Evolutionary conservation across 1,284 basidiomycete genomes (phyloP), one percentile per base, ranked within the genome.

Genomic region (Schizophyllum commune): DNA sequence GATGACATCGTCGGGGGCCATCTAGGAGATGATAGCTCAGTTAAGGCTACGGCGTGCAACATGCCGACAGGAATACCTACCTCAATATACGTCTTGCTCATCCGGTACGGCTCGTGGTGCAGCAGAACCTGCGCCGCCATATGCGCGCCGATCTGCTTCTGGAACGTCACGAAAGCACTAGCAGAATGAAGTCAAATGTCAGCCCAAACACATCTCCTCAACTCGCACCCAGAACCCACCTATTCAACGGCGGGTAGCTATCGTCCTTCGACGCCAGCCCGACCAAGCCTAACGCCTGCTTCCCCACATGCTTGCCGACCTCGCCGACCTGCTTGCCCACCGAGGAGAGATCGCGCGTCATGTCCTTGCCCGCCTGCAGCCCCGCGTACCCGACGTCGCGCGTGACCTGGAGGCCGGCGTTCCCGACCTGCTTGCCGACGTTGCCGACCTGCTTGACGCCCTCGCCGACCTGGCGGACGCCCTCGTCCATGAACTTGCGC

Each of bases 131-230:
- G 85, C 19, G 81, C 81, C 1, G 91, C 92, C 71, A 96, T 79
- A 72, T 96, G 93, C n/a, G 93, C 93, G 1, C 92, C 92, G 66
- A 97, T 91, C 76, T 98, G 96, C 67, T 86, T 83, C 73, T 96
- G 88, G 82, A 98, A 99, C 32, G 93, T 89, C 63, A 99, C 83
- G 73, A 99, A 99, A 3, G 92, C 93, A 27, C 90, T 91, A 70
- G 34, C 7, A 39, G 7, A 39, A 39, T 13, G 7, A 13, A 6
- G 13, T 7, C 34, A 39, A 13, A 7, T 6, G 34, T 39, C 34
- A 39, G 34, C 6, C 34, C 6, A 39, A 6, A 6, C 34, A 13
- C 34, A 6, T 7, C 6, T 13, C 6, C 6, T 39, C 34, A 39
- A 39, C 34, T 7, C 6, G 13, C 34, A 39, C 34, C 34, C 34